Evolutionary conservation across 805 yeast species (phyloP).

Genomic region (Spencermartinsiella europaea): DNA sequence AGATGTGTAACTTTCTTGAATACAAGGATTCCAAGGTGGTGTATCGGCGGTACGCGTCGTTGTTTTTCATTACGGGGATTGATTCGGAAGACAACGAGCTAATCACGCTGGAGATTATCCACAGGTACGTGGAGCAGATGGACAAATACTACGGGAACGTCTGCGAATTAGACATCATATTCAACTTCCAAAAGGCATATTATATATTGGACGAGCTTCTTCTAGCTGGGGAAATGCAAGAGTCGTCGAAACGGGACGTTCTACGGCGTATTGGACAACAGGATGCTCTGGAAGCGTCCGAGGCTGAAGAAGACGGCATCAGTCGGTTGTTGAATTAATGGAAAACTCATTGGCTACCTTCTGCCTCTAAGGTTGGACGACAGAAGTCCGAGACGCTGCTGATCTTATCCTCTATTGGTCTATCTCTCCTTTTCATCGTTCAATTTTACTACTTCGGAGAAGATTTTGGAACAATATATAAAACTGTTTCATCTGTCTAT

Average conservation of each 20-base stretch:
- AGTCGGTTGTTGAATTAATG: constrained; percentile 16
- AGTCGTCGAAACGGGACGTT: constrained; percentile 75
- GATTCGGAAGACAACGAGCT: constrained; percentile 83
- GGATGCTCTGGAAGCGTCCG: constrained; percentile 80
- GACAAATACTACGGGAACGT: constrained; percentile 94
- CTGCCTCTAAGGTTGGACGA: too few relatives aligned
- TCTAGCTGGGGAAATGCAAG: constrained; percentile 83
- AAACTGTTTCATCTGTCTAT: too few relatives aligned
- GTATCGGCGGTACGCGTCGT: constrained; percentile 87
- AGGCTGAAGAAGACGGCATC: constrained; percentile 45
- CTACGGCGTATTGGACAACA: constrained; percentile 72
- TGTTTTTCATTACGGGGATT: constrained; percentile 84
- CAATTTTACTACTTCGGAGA: too few relatives aligned
- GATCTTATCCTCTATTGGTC: too few relatives aligned
- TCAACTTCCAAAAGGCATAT: constrained; percentile 92
- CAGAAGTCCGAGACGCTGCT: too few relatives aligned
- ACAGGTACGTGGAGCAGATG: constrained; percentile 94
- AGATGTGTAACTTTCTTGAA: constrained; percentile 93
- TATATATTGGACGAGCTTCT: constrained; percentile 85
- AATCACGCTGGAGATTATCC: constrained; percentile 77
- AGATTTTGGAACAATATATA: too few relatives aligned
- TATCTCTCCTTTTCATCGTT: too few relatives aligned
- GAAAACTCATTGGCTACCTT: too few relatives aligned
- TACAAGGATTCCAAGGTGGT: constrained; percentile 80
- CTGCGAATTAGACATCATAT: constrained; percentile 92